Conservation (phyloP, 345 rosid genomes). For the Salix arbutifolia region DNA sequence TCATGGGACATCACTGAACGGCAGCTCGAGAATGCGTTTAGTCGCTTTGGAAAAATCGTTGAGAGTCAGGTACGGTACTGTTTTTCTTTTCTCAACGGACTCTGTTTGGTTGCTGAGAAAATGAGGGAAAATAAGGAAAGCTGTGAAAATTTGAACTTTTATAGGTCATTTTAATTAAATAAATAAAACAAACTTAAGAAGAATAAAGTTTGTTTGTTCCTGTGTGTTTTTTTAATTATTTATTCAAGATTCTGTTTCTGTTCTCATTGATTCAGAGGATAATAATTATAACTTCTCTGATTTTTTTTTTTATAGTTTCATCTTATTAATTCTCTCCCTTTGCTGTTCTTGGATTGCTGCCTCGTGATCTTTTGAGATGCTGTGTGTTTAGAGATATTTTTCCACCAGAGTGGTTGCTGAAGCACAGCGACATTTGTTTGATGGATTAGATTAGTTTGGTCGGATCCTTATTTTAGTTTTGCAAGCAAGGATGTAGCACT, state of each 20-base stretch:
- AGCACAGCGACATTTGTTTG: conserved; percentile 19
- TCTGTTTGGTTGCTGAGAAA: conserved; percentile 15
- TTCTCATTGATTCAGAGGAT: neutral
- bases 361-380: conserved; percentile 44
- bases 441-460: neutral
- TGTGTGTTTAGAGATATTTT: conserved; percentile 39
- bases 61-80: conserved; percentile 87
- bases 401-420: conserved; percentile 52
- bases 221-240: neutral
- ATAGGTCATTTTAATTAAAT: neutral
- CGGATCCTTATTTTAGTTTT: conserved; percentile 18
- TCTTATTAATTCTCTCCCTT: conserved; percentile 28
- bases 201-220: neutral
- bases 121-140: neutral
- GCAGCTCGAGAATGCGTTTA: conserved; percentile 75
- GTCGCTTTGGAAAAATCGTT: conserved; percentile 77
- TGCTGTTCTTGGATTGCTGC: conserved; percentile 35
- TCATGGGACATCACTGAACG: conserved; percentile 79
- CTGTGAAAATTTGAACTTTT: neutral
- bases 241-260: neutral
- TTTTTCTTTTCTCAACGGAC: neutral
- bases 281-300: neutral
- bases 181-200: neutral
- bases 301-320: neutral
- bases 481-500: conserved; percentile 20